Evolutionary conservation across 1,139 yeast genomes (phyloP).

Genomic region (Arxiozyma slooffiae): DNA sequence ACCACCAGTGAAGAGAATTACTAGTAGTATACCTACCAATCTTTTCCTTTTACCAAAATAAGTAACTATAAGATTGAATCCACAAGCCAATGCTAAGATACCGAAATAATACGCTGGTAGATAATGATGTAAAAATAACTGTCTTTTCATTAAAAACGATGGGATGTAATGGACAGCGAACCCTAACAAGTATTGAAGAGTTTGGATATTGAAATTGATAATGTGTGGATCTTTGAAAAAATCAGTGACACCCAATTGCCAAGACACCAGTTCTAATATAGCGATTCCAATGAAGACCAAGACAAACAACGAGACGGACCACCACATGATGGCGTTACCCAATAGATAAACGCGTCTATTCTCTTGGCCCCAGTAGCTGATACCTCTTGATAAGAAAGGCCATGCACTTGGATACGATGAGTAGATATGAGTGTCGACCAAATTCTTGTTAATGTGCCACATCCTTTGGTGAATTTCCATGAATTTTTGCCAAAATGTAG

Average conservation of each 20-base stretch:
- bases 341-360: constrained; percentile 72
- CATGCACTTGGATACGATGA: constrained; percentile 83
- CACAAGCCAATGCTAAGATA: constrained; percentile 72
- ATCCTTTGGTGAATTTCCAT: constrained; percentile 72
- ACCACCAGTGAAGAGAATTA: constrained; percentile 41
- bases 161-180: constrained; percentile 83
- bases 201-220: constrained; percentile 62
- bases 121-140: constrained; percentile 86
- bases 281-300: constrained; percentile 46
- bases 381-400: constrained; percentile 86
- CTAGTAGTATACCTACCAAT: constrained; percentile 36
- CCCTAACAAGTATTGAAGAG: constrained; percentile 60
- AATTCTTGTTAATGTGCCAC: constrained; percentile 85
- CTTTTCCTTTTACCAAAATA: constrained; percentile 36
- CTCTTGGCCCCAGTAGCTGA: constrained; percentile 83
- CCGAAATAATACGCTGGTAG: constrained; percentile 87
- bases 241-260: constrained; percentile 55
- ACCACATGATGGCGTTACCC: constrained; percentile 90
- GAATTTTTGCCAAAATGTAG: constrained; percentile 60
- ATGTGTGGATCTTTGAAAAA: constrained; percentile 46
- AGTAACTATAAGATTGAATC: constrained; percentile 57
- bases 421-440: constrained; percentile 77
- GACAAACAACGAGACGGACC: constrained; percentile 60
- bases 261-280: constrained; percentile 49
- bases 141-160: constrained; percentile 88